A percentile compares a stretch with the other conserved stretches of the same genome.
phyloP scores from a whole-genome alignment of 2,329 filamentous ascomycete genomes.

The Cytospora piceicola region DNA sequence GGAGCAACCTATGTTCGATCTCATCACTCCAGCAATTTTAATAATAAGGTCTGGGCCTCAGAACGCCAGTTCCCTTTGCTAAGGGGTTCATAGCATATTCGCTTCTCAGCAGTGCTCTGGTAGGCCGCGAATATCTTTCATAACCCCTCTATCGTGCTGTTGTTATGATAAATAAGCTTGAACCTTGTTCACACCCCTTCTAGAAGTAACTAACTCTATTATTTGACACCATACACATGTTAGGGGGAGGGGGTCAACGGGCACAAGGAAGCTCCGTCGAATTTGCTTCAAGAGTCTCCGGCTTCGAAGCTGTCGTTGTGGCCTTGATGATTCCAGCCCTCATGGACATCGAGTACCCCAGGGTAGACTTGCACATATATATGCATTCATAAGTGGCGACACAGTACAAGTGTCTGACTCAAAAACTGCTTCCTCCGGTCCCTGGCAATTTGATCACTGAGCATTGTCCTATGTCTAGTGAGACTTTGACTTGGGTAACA shows the following conservation, averaged over 20 bases:
- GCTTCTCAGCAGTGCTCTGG: not conserved
- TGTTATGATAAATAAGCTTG: not conserved
- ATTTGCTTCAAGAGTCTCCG: not conserved
- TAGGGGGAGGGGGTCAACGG: too few relatives aligned
- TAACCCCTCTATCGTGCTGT: not conserved
- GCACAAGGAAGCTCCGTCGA: not conserved
- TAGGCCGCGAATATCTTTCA: not conserved
- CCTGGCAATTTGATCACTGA: too few relatives aligned
- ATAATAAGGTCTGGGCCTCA: not conserved
- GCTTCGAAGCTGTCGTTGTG: not conserved
- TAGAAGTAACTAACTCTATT: not conserved
- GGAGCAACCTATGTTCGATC: not conserved
- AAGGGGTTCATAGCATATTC: not conserved
- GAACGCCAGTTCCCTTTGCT: not conserved
- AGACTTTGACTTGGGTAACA: not conserved
- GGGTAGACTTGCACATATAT: not conserved
- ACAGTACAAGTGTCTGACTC: not conserved
- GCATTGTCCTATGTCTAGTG: too few relatives aligned
- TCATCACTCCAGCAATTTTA: not conserved
- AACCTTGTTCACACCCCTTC: not conserved
- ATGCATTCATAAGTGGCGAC: not conserved
- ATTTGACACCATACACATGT: not conserved
- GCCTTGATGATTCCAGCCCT: not conserved
- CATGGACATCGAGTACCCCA: not conserved
- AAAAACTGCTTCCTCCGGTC: not conserved